phyloP scores from a whole-genome alignment of 768 basidiomycete species.

The Russula sp. region DNA sequence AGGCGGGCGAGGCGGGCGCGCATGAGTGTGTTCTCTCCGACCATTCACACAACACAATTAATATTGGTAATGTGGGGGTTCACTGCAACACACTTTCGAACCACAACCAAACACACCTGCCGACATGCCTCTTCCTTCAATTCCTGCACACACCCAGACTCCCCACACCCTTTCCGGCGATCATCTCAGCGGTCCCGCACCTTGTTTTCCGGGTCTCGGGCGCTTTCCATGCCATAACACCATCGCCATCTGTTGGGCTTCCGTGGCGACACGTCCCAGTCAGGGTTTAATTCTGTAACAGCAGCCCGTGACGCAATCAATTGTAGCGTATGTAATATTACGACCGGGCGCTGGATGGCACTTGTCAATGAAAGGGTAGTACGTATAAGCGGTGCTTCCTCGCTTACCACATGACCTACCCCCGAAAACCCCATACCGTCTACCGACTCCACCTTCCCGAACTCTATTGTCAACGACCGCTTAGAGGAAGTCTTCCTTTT shows the following conservation, averaged over 20 bases:
- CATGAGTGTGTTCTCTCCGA: not conserved
- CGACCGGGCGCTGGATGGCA: slow-evolving; percentile 5
- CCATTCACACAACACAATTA: not conserved
- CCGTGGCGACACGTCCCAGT: not conserved
- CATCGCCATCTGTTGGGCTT: not conserved
- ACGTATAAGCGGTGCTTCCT: slow-evolving; percentile 14
- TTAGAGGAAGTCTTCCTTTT: not conserved
- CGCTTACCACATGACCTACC: slow-evolving; percentile 11
- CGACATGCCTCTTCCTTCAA: too few relatives aligned
- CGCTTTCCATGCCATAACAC: not conserved
- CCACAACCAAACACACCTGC: not conserved
- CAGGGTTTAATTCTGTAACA: not conserved
- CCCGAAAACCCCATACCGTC: slow-evolving; percentile 1
- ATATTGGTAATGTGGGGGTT: not conserved
- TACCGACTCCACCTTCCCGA: slow-evolving; percentile 12
- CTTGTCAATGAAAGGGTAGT: not conserved
- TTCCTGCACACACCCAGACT: not conserved
- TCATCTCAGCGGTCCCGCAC: not conserved
- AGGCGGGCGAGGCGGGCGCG: not conserved
- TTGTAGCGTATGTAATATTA: not conserved
- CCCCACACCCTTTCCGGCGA: not conserved
- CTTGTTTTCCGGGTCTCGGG: slow-evolving; percentile 5
- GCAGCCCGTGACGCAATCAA: slow-evolving; percentile 11
- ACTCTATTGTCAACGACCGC: not conserved
- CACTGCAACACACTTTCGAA: not conserved